Evolutionary conservation across 176 grass and related monocot species (phyloP), one percentile per base, ranked within the genome.

Genomic region (Raddia guianensis): DNA sequence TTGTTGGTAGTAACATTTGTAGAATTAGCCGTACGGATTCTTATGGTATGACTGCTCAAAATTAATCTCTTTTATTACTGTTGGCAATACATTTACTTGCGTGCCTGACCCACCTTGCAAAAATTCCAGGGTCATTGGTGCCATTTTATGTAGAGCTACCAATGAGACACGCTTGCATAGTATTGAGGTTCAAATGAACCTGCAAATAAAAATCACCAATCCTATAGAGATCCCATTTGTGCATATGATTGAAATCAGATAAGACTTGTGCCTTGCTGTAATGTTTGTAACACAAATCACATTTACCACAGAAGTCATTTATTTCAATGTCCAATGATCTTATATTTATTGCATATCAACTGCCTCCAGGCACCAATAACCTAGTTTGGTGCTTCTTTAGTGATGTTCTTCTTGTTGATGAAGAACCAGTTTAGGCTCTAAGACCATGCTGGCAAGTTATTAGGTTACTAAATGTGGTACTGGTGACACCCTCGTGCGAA

Each of bases 231-330:
- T 37, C 10, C 1, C 49, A 75, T 15, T n/a, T 65, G 51, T 56
- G 19, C 49, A 66, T 59, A 27, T 83, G 51, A 54, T 47, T 46
- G 53, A 75, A 75, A 75, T 59, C 16, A 74, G 16, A 43, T 47
- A 40, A 47, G 19, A 69, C 69, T n/a, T 34, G 48, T 35, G 62
- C 65, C 47, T 64, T 78, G 13, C 6, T 79, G 16, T 56, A 79
- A 16, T 40, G 12, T 48, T 10, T 62, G 20, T 5, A 34, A 43
- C 4, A 63, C 34, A 76, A 82, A 64, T 64, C 35, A 0, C 46
- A 43, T 19, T 83, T 0, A 6, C 12, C 45, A n/a, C 59, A 65
- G 13, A 33, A 43, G 7, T 33, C 32, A 43, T 3, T 45, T 45
- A 1, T 65, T 48, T 5, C 19, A 19, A 51, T 21, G 12, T 48